phyloP scores from a whole-genome alignment of 345 rosid species.

The Luvunga scandens region DNA sequence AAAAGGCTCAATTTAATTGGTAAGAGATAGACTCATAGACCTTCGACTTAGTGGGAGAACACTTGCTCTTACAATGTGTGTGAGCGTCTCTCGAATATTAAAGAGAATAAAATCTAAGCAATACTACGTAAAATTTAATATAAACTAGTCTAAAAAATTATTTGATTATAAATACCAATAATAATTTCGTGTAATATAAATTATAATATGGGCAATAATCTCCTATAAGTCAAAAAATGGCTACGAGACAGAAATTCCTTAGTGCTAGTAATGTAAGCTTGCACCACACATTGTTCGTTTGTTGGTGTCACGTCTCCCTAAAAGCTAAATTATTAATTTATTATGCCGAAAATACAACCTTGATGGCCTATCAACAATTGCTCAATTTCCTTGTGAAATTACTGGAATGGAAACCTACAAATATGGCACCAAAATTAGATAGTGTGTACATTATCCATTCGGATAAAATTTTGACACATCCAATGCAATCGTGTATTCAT shows the following conservation, averaged over 20 bases:
- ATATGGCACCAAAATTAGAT: neutral
- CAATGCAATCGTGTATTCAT: neutral
- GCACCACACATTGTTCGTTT: neutral
- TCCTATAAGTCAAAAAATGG: no score
- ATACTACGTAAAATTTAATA: no score
- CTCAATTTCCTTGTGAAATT: neutral
- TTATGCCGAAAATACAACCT: neutral
- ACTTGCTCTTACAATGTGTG: no score
- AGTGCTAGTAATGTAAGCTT: neutral
- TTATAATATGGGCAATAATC: no score
- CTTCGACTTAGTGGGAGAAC: rapidly evolving
- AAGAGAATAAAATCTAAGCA: rapidly evolving
- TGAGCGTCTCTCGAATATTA: no score
- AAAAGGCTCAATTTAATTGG: neutral
- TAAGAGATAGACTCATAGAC: no score
- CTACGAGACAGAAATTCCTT: neutral
- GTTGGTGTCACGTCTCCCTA: neutral
- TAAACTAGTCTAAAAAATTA: no score
- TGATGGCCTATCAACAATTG: neutral
- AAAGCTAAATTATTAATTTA: neutral
- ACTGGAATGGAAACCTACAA: neutral
- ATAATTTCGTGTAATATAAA: no score
- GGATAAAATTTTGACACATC: neutral
- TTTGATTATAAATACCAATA: no score
- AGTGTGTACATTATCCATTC: neutral